phyloP scores from a whole-genome alignment of 2,329 filamentous ascomycete genomes.

The Ploettnerulaceae sp. region DNA sequence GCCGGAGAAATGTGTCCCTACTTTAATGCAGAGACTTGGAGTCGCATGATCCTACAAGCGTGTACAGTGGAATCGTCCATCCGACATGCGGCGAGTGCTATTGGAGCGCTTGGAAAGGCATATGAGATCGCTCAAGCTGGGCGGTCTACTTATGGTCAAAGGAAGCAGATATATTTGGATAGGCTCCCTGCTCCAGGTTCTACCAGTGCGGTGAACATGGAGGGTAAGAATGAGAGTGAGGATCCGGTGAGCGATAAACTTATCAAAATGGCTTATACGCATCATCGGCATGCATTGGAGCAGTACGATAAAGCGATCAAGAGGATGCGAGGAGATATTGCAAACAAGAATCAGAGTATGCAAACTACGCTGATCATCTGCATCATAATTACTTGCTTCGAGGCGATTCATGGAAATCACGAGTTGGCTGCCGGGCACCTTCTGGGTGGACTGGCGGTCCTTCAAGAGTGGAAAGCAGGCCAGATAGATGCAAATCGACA shows the following conservation, averaged over 20 bases:
- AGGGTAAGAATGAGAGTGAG: neutral
- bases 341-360: slow-evolving; percentile 14
- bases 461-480: slow-evolving; percentile 33
- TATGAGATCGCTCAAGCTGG: slow-evolving; percentile 16
- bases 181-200: neutral
- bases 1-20: slow-evolving; percentile 18
- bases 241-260: neutral
- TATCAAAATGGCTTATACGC: slow-evolving; percentile 8
- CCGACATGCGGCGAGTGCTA: slow-evolving; percentile 22
- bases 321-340: slow-evolving; percentile 15
- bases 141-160: slow-evolving; percentile 6
- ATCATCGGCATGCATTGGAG: slow-evolving; percentile 18
- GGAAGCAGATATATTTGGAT: neutral
- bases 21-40: slow-evolving; percentile 19
- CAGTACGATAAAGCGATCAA: slow-evolving; percentile 23
- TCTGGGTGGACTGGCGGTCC: slow-evolving; percentile 18
- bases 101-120: slow-evolving; percentile 22
- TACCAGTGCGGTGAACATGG: neutral
- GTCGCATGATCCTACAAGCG: slow-evolving; percentile 21
- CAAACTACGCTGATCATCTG: slow-evolving; percentile 20
- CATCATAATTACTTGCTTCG: slow-evolving; percentile 22
- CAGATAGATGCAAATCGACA: slow-evolving; percentile 8
- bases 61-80: slow-evolving; percentile 17
- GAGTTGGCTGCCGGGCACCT: slow-evolving; percentile 21
- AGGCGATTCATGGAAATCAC: slow-evolving; percentile 21